A percentile compares a stretch with the other conserved stretches of the same genome.
phyloP scores from a whole-genome alignment of 129 eudicot species.

The Apium graveolens region DNA sequence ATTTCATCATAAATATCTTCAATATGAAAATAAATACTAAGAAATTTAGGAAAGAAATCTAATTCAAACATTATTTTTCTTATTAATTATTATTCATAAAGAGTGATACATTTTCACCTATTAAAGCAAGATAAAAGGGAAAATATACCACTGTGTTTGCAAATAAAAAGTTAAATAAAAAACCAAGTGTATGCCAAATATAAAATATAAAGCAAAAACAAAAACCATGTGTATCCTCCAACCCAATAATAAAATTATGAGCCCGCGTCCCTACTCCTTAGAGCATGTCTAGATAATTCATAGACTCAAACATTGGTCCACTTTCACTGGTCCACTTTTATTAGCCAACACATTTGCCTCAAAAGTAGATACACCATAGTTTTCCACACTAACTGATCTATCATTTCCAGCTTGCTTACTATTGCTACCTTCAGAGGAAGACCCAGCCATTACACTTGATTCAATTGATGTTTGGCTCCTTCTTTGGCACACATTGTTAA shows the following conservation, averaged over 20 bases:
- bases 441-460: background rate
- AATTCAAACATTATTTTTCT: too few relatives aligned
- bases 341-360: background rate
- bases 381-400: background rate
- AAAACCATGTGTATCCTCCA: background rate
- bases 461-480: background rate
- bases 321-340: too few relatives aligned
- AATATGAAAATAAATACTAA: too few relatives aligned
- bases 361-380: background rate
- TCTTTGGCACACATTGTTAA: background rate
- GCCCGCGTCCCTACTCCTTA: background rate
- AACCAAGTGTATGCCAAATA: too few relatives aligned
- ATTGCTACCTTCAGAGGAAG: background rate
- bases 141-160: background rate
- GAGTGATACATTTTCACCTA: background rate
- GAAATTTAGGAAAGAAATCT: too few relatives aligned
- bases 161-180: background rate
- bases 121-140: background rate
- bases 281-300: constrained; percentile 41
- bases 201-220: too few relatives aligned
- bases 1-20: too few relatives aligned
- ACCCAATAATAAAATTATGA: too few relatives aligned
- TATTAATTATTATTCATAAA: background rate
- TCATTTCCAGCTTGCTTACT: background rate
- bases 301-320: constrained; percentile 30